Evolutionary conservation across 306 rosid species (phyloP).

Genomic region (Prunus kanzakura): DNA sequence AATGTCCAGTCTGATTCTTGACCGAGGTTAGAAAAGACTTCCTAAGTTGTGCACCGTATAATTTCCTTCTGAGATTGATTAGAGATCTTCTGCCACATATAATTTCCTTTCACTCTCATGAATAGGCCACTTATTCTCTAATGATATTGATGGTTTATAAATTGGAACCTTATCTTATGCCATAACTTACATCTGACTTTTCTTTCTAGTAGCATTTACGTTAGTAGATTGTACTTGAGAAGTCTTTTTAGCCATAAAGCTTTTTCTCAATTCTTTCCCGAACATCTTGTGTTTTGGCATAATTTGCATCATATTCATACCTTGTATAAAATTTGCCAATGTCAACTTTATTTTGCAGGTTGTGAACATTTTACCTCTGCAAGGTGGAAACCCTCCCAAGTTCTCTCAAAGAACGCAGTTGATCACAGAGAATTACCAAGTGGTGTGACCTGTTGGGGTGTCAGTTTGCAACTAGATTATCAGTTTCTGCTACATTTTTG

Average conservation of each 20-base stretch:
- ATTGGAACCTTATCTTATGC: background rate
- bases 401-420: conserved; percentile 85
- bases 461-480: background rate
- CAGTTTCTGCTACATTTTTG: background rate
- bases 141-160: background rate
- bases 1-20: background rate
- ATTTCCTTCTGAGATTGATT: background rate
- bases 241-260: background rate
- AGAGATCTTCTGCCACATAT: too few relatives aligned
- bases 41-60: background rate
- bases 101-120: background rate
- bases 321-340: background rate
- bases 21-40: background rate
- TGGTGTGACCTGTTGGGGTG: conserved; percentile 42
- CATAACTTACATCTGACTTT: background rate
- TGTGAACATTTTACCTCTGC: conserved; percentile 58
- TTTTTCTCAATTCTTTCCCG: background rate
- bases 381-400: conserved; percentile 78
- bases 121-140: background rate
- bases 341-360: conserved; percentile 31
- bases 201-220: background rate
- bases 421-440: conserved; percentile 81
- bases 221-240: background rate
- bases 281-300: background rate
- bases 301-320: background rate